Evolutionary conservation across 2,329 filamentous ascomycete genomes (phyloP).

Genomic region (Alternaria conjuncta): DNA sequence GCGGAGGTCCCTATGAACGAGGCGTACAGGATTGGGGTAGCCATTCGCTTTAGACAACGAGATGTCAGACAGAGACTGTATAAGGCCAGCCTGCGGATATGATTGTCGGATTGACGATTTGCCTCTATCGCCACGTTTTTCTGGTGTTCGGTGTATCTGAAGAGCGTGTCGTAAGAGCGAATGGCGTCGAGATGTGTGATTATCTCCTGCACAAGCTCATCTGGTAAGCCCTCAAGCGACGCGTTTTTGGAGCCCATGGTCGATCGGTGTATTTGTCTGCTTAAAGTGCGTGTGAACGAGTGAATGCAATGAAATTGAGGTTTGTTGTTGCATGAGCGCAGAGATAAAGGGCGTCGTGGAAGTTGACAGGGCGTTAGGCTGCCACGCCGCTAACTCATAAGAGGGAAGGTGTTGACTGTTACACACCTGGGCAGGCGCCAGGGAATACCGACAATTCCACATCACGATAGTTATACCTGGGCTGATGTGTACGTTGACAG

Average conservation of each 20-base stretch:
- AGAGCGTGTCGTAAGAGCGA: conserved; percentile 31
- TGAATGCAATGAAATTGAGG: not conserved
- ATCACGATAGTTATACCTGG: not conserved
- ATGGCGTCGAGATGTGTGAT: conserved; percentile 18
- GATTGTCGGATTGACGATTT: conserved; percentile 33
- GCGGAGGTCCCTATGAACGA: conserved; percentile 29
- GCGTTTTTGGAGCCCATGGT: not conserved
- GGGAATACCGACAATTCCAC: not conserved
- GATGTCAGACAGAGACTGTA: conserved; percentile 29
- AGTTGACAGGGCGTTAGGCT: not conserved
- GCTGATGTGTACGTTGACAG: not conserved
- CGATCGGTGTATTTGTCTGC: too few relatives aligned
- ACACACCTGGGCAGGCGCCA: not conserved
- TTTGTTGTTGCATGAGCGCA: not conserved
- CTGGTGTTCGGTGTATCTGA: not conserved
- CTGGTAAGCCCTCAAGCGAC: conserved; percentile 20
- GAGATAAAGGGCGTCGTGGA: not conserved
- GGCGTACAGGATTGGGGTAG: conserved; percentile 30
- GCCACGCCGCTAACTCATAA: not conserved
- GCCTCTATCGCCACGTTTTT: conserved; percentile 19
- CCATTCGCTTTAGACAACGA: conserved; percentile 21
- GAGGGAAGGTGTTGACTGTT: not conserved
- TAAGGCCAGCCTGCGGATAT: conserved; percentile 18
- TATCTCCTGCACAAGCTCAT: conserved; percentile 33
- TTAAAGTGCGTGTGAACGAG: not conserved